Conservation (phyloP, 345 rosid species). For the Hibiscus trionum region DNA sequence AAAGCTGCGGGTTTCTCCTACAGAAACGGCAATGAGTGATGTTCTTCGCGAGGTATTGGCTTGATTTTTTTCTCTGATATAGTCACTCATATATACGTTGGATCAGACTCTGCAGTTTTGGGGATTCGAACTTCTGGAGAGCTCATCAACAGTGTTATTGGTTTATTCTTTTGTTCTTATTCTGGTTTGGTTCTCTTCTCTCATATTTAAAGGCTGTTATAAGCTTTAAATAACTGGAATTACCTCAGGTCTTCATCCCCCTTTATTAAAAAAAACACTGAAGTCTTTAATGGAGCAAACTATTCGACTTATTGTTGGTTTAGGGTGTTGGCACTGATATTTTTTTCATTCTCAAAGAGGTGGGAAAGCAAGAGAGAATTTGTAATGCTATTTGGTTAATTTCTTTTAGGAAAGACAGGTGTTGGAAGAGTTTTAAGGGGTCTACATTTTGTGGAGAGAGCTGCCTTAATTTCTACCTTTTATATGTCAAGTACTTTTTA, state of each 20-base stretch:
- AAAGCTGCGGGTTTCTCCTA: slow-evolving; percentile 86
- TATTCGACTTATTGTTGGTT: background rate
- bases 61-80: slow-evolving; percentile 1
- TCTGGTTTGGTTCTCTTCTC: background rate
- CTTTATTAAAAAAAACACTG: background rate
- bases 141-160: background rate
- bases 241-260: background rate
- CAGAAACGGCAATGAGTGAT: slow-evolving; percentile 97
- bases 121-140: background rate
- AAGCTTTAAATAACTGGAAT: background rate
- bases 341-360: background rate
- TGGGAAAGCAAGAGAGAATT: background rate
- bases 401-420: too few relatives aligned
- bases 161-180: background rate
- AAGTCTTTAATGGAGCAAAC: background rate
- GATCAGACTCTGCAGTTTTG: background rate
- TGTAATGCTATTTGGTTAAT: too few relatives aligned
- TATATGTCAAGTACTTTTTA: too few relatives aligned
- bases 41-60: slow-evolving; percentile 82
- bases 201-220: background rate
- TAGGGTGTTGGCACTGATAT: too few relatives aligned
- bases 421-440: too few relatives aligned
- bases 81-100: background rate
- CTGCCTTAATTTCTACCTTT: too few relatives aligned
- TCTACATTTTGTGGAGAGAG: too few relatives aligned